Conservation (phyloP, 208 protist genomes). For the Spongospora subterranea region DNA sequence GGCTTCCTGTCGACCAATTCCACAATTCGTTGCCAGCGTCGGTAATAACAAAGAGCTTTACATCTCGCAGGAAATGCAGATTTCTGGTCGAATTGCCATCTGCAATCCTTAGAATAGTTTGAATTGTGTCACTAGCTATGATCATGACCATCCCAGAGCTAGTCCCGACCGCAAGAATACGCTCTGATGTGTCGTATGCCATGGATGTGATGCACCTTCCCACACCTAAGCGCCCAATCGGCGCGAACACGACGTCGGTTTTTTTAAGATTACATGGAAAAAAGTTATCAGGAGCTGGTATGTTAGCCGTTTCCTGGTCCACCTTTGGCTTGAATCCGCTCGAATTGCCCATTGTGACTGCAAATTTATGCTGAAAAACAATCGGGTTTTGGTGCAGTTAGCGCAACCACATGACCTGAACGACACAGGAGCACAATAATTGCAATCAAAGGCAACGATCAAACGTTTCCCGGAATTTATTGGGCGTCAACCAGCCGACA, state of each 20-base stretch:
- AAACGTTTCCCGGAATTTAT: too few species aligned
- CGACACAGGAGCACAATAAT: too few species aligned
- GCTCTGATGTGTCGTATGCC: neutral
- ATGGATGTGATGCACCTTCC: neutral
- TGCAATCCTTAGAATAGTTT: neutral
- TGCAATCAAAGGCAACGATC: too few species aligned
- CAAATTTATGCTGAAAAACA: too few species aligned
- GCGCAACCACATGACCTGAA: too few species aligned
- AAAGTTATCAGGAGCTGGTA: neutral
- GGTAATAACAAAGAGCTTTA: neutral
- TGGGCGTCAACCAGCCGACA: too few species aligned
- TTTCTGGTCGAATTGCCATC: neutral
- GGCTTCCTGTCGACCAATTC: neutral
- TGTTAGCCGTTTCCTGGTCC: neutral
- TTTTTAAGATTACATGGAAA: neutral
- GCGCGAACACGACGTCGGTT: conserved; percentile 46
- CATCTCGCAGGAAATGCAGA: neutral
- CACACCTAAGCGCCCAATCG: neutral
- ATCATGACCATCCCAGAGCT: neutral
- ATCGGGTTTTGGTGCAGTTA: too few species aligned
- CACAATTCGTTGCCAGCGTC: neutral
- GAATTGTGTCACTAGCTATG: too few species aligned
- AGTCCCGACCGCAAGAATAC: neutral
- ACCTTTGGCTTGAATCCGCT: too few species aligned
- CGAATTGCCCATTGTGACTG: too few species aligned